Evolutionary conservation across 345 rosid species (phyloP), one percentile per base, ranked within the genome.

Genomic region (Trapa incisa): DNA sequence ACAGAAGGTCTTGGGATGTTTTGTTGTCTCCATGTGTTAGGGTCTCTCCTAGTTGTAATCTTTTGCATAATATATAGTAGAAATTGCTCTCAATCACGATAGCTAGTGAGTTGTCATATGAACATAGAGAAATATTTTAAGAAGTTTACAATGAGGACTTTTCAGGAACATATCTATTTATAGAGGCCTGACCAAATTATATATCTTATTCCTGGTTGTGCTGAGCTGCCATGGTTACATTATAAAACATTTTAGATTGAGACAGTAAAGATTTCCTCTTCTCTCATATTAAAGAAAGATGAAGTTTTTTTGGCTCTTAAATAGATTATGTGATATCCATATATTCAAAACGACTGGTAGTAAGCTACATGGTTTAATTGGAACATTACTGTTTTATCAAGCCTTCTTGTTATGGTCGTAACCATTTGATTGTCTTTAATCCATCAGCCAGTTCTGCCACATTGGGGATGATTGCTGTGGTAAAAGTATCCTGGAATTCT

Each of bases 1-100:
- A 72, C 65, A 56, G 71, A 57, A 11, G 58, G 68, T 61, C 60
- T 65, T 6, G 57, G 13, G 14, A 41, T 54, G 37, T 37, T 54
- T 48, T 13, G 8, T 32, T 58, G 8, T 1, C 43, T 50, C 35
- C 50, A 36, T 6, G n/a, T 37, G 17, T 53, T 2, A 37, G 7
- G 39, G 70, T 38, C 53, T 13, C n/a, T 35, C 29, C 39, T 14
- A 47, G 39, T 7, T 37, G 32, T 43, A 32, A 32, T 58, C 38
- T 29, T 32, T 58, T 58, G 56, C 56, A 5, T 16, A 50, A 17
- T 29, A 50, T 50, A 15, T 15, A 17, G 17, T 17, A 15, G 56
- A 15, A 50, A 15, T 50, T 3, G 22, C 0, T 2, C 17, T 50
- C 56, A 14, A 50, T 3, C 54, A 22, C 48, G 48, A 45, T 10